Base-by-base conservation (phyloP, 805 yeast genomes). In the Sugiyamaella lignohabitans region DNA sequence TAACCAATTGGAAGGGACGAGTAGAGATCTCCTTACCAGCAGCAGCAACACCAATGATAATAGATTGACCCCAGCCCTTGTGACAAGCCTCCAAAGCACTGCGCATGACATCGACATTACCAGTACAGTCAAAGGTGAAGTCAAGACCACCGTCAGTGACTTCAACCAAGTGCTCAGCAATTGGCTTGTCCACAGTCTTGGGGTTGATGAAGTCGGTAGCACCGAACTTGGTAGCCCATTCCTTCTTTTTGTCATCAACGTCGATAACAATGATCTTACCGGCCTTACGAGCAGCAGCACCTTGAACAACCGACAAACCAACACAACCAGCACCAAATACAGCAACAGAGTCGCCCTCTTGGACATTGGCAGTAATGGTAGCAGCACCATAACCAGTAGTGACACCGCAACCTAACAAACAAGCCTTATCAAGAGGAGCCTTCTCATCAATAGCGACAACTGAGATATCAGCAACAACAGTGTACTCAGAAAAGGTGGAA, bases 351-450 rank as follows among this genome's bases (percentile, higher is more conserved):
- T 91, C 97, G 58, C 96, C 97, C 64, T 79, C 75, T 63, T 84
- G 81, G 50, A 94, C 91, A 59, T 86, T 75, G 50, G 97, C 98
- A 43, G 96, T 87, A 72, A 86, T 86, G 58, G 85, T 78, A 46
- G 97, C 98, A 43, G 98, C 96, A 68, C 99, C 98, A 64, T 86
- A 86, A 54, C 98, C 98, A 45, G 98, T 93, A 46, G 98, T 93
- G 61, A 93, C 86, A 74, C 98, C 98, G 68, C 98, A 93, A 43
- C 98, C 99, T 59, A 94, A 78, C 66, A 94, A 71, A 73, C 98
- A 88, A 35, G 89, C 84, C 63, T 83, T 79, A 62, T 87, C 95
- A 65, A 81, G 74, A 52, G 87, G 84, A 50, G 96, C 97, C 55
- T 78, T 68, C 49, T 83, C 82, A 66, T 87, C 80, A 55, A 93